Evolutionary conservation across 2,329 filamentous ascomycete genomes (phyloP), one percentile per base, ranked within the genome.

Genomic region (Fusarium tjaetaba): DNA sequence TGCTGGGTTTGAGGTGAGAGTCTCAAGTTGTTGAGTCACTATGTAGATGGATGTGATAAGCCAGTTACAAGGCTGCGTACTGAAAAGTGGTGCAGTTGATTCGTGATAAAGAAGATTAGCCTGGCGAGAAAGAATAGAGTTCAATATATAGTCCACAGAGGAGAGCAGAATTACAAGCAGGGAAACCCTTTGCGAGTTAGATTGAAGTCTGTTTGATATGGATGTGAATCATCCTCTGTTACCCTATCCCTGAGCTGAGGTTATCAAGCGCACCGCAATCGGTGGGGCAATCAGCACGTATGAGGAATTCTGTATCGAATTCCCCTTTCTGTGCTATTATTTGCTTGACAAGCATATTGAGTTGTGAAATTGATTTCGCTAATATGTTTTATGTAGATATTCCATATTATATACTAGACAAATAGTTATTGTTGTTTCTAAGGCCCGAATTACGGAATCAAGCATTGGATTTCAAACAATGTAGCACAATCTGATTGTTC

Each of bases 231-330:
- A 71, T 60, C 60, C 42, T 41, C 32, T 24, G 49, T 70, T 70
- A 57, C 68, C 72, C 67, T 72, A 60, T 56, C 60, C 34, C 53
- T 39, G 39, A 55, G 38, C 49, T 55, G 43, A 62, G 39, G 41
- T 28, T 45, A 26, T 57, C 45, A 46, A 51, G 30, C 24, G 57
- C 39, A 51, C 30, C 41, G 30, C 43, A 68, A 63, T 46, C 59
- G 41, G 72, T 64, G 72, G 72, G 72, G 72, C 65, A 48, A 49
- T 28, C 38, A 55, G 46, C 36, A 69, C 38, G 26, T 46, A 51
- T 45, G 32, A 45, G 51, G 58, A 46, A 60, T 46, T 57, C 55
- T 52, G 38, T 41, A 36, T 28, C 9, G 34, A 22, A 30, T 43
- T 46, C 20, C 55, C 28, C 42, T 30, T 60, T 45, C 30, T 36